Evolutionary conservation across 805 yeast genomes (phyloP), one percentile per base, ranked within the genome.

Genomic region (Barnettozyma populi): DNA sequence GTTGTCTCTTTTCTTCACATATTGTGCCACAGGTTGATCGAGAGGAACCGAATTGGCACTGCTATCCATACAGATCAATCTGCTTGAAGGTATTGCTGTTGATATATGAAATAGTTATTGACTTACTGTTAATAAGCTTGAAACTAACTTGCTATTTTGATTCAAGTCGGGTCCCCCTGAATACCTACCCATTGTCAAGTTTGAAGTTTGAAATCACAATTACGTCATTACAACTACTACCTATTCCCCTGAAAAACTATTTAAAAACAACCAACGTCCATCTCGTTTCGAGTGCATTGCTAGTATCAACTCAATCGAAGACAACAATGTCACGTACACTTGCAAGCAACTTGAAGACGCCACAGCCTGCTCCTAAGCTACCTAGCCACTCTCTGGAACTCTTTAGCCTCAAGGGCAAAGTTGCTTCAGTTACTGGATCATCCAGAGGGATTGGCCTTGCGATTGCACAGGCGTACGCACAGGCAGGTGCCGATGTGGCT

Each of bases 401-500:
- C 49, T 87, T 89, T 68, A 82, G 87, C 6, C 72, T 89, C 50
- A 86, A 84, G 70, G 95, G 95, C 23, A 88, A 86, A 66, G 87
- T 85, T 11, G 94, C 95, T 35, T 79, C 86, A 2, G 78, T 88
- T 49, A 86, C 95, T 14, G 96, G 96, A 34, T 84, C 92, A 2
- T 82, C 92, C 11, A 74, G 84, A 41, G 96, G 96, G 21, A 87
- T 89, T 55, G 96, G 96, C 11, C 75, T 69, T 51, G 88, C 86
- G 4, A 86, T 86, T 34, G 95, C 95, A 25, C 85, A 79, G 62
- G 94, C 90, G 0, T 86, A 72, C 61, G 90, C 92, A 40, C 92
- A 87, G 68, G 92, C 94, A 4, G 96, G 96, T 46, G 95, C 95
- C 8, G 89, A 87, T 55, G 82, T 89, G 31, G 88, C 88, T 10